Percentiles rank a stretch among this genome's conserved stretches.
Evolutionary conservation across 192 early-diverging fungal genomes (phyloP).

Genomic region (Coemansia aciculifera): DNA sequence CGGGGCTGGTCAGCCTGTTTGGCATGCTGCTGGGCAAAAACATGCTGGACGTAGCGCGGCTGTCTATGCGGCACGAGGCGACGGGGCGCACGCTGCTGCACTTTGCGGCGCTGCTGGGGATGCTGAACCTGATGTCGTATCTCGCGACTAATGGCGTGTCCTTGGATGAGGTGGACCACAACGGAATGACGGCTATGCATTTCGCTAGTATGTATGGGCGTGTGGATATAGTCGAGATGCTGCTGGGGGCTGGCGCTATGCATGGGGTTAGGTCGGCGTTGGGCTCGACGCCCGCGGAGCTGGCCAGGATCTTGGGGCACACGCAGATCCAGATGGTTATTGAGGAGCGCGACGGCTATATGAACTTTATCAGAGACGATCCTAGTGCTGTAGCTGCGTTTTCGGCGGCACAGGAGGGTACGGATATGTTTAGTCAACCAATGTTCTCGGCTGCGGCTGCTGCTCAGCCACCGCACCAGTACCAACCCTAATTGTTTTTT

Average conservation of each 20-base stretch:
- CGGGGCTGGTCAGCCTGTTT: constrained; percentile 31
- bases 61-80: constrained; percentile 33
- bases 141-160: constrained; percentile 50
- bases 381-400: neutral
- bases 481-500: neutral
- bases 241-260: constrained; percentile 62
- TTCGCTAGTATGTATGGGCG: constrained; percentile 63
- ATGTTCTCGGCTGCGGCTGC: neutral
- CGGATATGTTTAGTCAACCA: neutral
- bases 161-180: constrained; percentile 61
- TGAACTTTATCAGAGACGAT: constrained; percentile 49
- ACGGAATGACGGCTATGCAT: constrained; percentile 71
- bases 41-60: constrained; percentile 21
- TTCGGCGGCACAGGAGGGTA: neutral
- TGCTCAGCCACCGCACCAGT: neutral
- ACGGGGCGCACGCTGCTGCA: constrained; percentile 64
- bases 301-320: constrained; percentile 25
- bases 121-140: constrained; percentile 50
- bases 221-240: constrained; percentile 52
- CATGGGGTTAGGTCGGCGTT: constrained; percentile 12
- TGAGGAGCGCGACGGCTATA: constrained; percentile 46
- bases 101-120: constrained; percentile 61
- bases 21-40: constrained; percentile 15
- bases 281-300: constrained; percentile 32
- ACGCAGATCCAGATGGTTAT: constrained; percentile 19